Conservation (phyloP, 1,284 basidiomycete species). For the Testicularia cyperi region DNA sequence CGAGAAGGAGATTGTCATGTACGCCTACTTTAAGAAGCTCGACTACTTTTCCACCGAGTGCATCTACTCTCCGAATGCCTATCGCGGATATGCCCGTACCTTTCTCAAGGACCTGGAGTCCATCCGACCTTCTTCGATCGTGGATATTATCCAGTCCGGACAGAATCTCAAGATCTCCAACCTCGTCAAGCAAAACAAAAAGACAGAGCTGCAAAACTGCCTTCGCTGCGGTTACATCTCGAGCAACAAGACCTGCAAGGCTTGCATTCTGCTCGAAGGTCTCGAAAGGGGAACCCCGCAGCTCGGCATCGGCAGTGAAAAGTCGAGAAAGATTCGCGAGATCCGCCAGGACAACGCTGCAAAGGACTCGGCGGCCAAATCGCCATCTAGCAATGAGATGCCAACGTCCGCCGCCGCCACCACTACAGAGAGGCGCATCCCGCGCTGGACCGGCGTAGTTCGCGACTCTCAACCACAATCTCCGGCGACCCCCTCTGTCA, state of each 20-base stretch:
- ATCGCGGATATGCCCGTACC: slow-evolving; percentile 88
- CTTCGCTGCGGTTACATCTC: slow-evolving; percentile 59
- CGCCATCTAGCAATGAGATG: no score
- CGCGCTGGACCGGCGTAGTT: slow-evolving; percentile 39
- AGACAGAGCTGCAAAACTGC: slow-evolving; percentile 49
- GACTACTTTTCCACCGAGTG: slow-evolving; percentile 99
- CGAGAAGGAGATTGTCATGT: slow-evolving; percentile 99
- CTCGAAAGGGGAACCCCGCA: slow-evolving; percentile 54
- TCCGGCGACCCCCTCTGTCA: slow-evolving; percentile 16
- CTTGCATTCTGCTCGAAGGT: slow-evolving; percentile 57
- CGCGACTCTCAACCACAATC: no score
- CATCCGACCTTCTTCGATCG: slow-evolving; percentile 86
- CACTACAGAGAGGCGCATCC: slow-evolving; percentile 35
- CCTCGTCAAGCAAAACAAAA: slow-evolving; percentile 41
- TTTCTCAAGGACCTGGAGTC: slow-evolving; percentile 96
- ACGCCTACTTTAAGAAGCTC: slow-evolving; percentile 91
- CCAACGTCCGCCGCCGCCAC: background rate
- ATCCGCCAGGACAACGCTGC: slow-evolving; percentile 16
- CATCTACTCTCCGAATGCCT: slow-evolving; percentile 92
- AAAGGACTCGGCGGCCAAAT: slow-evolving; percentile 1
- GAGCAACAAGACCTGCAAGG: slow-evolving; percentile 57
- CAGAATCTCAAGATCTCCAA: slow-evolving; percentile 47
- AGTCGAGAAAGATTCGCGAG: slow-evolving; percentile 35
- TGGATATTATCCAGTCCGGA: slow-evolving; percentile 79
- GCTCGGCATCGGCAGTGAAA: slow-evolving; percentile 52